Percentiles rank a stretch among this genome's conserved stretches.
These are phyloP conservation scores for Candida ulmi DNA, from an alignment of 805 yeast genomes.

Conservation along the genomic window DNA sequence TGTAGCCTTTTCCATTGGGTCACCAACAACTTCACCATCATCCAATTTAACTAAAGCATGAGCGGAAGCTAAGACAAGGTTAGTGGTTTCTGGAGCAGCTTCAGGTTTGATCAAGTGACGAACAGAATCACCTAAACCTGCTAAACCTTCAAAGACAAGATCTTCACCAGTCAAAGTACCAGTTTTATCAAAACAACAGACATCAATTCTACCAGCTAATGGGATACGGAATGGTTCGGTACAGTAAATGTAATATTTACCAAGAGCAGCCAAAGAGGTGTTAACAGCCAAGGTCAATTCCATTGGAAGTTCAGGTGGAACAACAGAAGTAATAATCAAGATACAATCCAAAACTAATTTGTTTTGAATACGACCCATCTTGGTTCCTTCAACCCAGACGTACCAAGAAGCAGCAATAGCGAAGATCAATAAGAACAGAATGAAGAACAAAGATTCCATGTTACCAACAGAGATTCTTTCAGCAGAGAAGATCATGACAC, in stretches of 20 bases:
- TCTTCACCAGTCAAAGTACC: slow-evolving; percentile 98
- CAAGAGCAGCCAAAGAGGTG: slow-evolving; percentile 79
- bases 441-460: slow-evolving; percentile 88
- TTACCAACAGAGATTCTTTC: slow-evolving; percentile 96
- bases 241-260: slow-evolving; percentile 86
- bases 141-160: slow-evolving; percentile 91
- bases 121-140: slow-evolving; percentile 60
- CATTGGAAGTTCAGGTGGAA: slow-evolving; percentile 99
- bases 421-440: slow-evolving; percentile 80
- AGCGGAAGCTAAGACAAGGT: slow-evolving; percentile 82
- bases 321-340: slow-evolving; percentile 92
- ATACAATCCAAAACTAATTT: slow-evolving; percentile 94
- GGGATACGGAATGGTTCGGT: slow-evolving; percentile 99
- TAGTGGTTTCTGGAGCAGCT: slow-evolving; percentile 66
- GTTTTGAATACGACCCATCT: slow-evolving; percentile 91
- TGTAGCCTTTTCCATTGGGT: slow-evolving; percentile 98
- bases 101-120: slow-evolving; percentile 47
- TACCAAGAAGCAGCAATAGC: slow-evolving; percentile 96
- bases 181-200: slow-evolving; percentile 97
- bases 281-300: slow-evolving; percentile 98
- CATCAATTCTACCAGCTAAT: slow-evolving; percentile 95
- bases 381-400: slow-evolving; percentile 97
- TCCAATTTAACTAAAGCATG: slow-evolving; percentile 93
- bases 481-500: slow-evolving; percentile 95
- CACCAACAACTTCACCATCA: slow-evolving; percentile 97